phyloP scores from a whole-genome alignment of 352 stramenopile genomes.

The Pythium dissimile region DNA sequence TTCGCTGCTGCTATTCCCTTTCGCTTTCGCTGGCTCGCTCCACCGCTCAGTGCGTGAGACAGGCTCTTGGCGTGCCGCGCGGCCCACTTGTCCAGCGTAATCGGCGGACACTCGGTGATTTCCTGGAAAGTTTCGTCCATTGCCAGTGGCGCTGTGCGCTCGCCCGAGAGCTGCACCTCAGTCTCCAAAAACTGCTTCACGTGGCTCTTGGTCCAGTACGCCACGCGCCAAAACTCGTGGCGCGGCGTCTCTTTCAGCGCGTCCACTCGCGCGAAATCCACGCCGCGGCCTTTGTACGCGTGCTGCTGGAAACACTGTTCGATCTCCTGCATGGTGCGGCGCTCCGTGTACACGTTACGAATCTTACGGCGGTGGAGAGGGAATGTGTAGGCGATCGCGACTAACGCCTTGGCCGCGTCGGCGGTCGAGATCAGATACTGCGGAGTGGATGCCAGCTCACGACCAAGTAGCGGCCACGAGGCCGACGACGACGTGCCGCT shows the following conservation, averaged over 20 bases:
- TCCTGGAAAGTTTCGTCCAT: conserved; percentile 46
- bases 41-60: conserved; percentile 31
- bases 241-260: conserved; percentile 15
- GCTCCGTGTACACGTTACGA: conserved; percentile 25
- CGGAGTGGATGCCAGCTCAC: conserved; percentile 18
- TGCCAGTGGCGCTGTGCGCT: conserved; percentile 16
- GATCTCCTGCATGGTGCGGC: conserved; percentile 24
- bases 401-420: conserved; percentile 25
- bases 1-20: background rate
- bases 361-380: conserved; percentile 24
- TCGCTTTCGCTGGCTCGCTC: background rate
- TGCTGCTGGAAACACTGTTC: conserved; percentile 20
- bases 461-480: conserved; percentile 16
- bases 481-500: background rate
- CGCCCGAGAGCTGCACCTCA: conserved; percentile 16
- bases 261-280: conserved; percentile 24
- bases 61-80: conserved; percentile 43
- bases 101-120: conserved; percentile 46
- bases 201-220: conserved; percentile 26
- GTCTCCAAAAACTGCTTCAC: conserved; percentile 27
- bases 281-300: conserved; percentile 10
- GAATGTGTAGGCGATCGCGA: conserved; percentile 29
- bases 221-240: conserved; percentile 21
- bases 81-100: conserved; percentile 54
- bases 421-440: conserved; percentile 32